Evolutionary conservation across 805 yeast species (phyloP).

Genomic region (Metschnikowia amazonensis): DNA sequence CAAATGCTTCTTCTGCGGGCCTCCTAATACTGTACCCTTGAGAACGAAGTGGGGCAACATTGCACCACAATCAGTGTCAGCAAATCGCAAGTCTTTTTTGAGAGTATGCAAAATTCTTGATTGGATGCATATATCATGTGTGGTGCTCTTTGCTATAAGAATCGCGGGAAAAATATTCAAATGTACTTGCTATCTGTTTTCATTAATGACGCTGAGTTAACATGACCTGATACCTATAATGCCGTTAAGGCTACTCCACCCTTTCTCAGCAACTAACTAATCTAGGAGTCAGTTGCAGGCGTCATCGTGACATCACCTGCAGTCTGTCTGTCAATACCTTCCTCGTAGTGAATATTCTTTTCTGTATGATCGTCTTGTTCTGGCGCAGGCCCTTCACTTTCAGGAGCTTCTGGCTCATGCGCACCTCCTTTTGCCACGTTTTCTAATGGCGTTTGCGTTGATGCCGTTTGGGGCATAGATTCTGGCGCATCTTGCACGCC

Average conservation of each 20-base stretch:
- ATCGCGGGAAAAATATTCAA: not conserved
- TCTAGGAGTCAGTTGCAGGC: not conserved
- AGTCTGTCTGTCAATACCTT: constrained; percentile 1
- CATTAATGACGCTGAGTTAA: not conserved
- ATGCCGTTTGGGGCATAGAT: not conserved
- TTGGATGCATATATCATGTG: not conserved
- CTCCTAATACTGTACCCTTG: not conserved
- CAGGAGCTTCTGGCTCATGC: not conserved
- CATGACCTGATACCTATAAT: not conserved
- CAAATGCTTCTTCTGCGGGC: constrained; percentile 4
- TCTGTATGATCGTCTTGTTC: constrained; percentile 6
- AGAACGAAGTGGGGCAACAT: not conserved
- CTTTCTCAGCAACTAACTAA: not conserved
- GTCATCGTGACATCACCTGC: constrained; percentile 1
- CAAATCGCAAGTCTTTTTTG: not conserved
- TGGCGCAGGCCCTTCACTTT: constrained; percentile 2
- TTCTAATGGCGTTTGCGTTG: constrained; percentile 11
- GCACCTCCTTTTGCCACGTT: constrained; percentile 1
- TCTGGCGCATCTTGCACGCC: not conserved
- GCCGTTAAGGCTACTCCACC: not conserved
- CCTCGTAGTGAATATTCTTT: constrained; percentile 1
- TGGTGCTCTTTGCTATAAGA: not conserved
- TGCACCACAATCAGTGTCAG: not conserved
- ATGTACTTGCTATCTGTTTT: not conserved
- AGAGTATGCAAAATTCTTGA: not conserved